A percentile compares a stretch with the other conserved stretches of the same genome.
phyloP scores from a whole-genome alignment of 192 early-diverging fungal species.

The Coemansia sp. region DNA sequence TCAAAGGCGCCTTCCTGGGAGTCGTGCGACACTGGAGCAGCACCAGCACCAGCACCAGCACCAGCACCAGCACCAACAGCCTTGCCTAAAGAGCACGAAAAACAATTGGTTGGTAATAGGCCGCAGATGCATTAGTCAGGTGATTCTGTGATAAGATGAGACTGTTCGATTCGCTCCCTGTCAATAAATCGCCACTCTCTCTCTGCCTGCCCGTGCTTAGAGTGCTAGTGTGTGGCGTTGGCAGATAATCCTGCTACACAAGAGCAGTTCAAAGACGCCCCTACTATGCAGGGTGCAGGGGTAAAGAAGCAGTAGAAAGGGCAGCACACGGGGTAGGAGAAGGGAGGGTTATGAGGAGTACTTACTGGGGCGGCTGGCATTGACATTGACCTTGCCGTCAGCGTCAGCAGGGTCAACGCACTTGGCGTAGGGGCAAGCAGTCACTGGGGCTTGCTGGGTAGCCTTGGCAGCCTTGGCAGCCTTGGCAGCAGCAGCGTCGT shows the following conservation, averaged over 20 bases:
- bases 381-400: neutral
- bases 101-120: neutral
- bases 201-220: neutral
- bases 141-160: neutral
- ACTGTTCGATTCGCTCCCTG: neutral
- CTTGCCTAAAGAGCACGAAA: neutral
- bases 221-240: neutral
- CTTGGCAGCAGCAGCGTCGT: constrained; percentile 29
- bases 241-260: neutral
- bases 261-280: neutral
- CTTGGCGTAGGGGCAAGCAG: constrained; percentile 39
- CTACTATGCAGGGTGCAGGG: neutral
- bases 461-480: neutral
- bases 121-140: neutral
- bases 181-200: neutral
- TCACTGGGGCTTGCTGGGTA: constrained; percentile 8
- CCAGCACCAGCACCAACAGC: neutral
- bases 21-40: constrained; percentile 22
- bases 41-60: neutral
- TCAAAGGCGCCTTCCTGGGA: constrained; percentile 63
- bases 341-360: neutral
- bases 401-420: constrained; percentile 5
- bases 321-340: neutral
- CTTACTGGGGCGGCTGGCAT: constrained; percentile 24
- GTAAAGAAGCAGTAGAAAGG: neutral